These are phyloP conservation scores for Hypholoma sublateritium DNA, from an alignment of 768 basidiomycete genomes.

Conservation along the genomic window DNA sequence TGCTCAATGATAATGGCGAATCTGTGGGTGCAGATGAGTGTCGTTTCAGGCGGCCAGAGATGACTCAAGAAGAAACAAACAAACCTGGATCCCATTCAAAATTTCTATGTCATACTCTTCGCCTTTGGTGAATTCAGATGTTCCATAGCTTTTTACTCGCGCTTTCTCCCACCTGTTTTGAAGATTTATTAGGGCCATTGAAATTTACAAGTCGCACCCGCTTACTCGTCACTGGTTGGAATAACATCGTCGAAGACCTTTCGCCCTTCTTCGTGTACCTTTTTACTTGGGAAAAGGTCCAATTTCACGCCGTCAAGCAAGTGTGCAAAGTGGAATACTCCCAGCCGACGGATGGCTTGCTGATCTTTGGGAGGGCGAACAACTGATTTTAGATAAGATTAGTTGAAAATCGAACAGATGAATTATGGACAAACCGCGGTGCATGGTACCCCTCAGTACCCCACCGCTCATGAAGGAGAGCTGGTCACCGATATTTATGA, in stretches of 20 bases:
- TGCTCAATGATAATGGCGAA: slow-evolving; percentile 7
- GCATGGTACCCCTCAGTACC: slow-evolving; percentile 34
- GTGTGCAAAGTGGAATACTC: slow-evolving; percentile 36
- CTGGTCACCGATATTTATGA: slow-evolving; percentile 37
- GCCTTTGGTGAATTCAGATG: slow-evolving; percentile 29
- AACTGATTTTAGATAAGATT: slow-evolving; percentile 17
- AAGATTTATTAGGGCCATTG: no score
- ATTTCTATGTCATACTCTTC: slow-evolving; percentile 34
- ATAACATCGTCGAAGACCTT: slow-evolving; percentile 26
- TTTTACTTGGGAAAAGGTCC: slow-evolving; percentile 28
- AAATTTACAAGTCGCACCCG: no score
- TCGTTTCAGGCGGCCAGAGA: not conserved
- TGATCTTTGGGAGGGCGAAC: slow-evolving; percentile 33
- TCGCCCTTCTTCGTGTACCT: slow-evolving; percentile 29
- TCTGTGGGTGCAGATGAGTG: not conserved
- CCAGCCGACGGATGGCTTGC: slow-evolving; percentile 25
- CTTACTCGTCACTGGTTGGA: slow-evolving; percentile 30
- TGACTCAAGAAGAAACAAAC: not conserved
- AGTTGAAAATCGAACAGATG: no score
- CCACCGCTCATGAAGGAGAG: slow-evolving; percentile 34
- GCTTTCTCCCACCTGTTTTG: slow-evolving; percentile 23
- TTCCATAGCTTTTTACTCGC: slow-evolving; percentile 34
- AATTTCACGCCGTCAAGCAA: slow-evolving; percentile 26
- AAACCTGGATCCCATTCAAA: slow-evolving; percentile 28
- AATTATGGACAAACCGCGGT: slow-evolving; percentile 29